Conservation (phyloP, 345 rosid genomes). For the Pugionium dolabratum region DNA sequence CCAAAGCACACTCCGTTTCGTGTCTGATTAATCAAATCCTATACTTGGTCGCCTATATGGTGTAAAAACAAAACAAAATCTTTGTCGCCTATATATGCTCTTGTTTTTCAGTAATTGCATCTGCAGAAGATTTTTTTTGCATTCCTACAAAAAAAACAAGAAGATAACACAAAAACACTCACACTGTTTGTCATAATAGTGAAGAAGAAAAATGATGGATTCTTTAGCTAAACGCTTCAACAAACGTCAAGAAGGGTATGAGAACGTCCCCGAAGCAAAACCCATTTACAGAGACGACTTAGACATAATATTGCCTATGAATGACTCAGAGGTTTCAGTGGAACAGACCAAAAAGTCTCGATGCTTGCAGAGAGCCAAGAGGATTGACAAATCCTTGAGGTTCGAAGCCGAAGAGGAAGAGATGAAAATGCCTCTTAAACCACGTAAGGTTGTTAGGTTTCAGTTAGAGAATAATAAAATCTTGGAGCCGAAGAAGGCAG, state of each 20-base stretch:
- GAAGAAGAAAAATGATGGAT: slow-evolving; percentile 28
- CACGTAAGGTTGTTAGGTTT: slow-evolving; percentile 43
- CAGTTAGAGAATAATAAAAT: slow-evolving; percentile 38
- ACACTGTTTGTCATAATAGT: neutral
- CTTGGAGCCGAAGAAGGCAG: slow-evolving; percentile 24
- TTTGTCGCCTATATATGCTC: slow-evolving; percentile 30
- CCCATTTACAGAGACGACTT: slow-evolving; percentile 31
- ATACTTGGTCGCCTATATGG: no score
- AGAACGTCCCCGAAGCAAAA: slow-evolving; percentile 24
- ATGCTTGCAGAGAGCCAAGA: slow-evolving; percentile 35
- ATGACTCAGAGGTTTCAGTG: slow-evolving; percentile 23
- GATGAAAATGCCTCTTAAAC: slow-evolving; percentile 24
- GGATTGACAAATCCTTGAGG: slow-evolving; percentile 31
- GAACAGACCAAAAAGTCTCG: slow-evolving; percentile 29
- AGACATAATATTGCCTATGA: slow-evolving; percentile 32
- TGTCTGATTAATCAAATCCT: neutral
- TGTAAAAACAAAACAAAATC: no score
- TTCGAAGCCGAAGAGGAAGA: slow-evolving; percentile 42
- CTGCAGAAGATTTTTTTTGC: no score
- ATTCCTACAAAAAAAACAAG: neutral
- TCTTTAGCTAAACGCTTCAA: slow-evolving; percentile 39
- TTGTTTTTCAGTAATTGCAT: neutral
- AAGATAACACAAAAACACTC: slow-evolving; percentile 10
- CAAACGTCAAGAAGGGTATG: slow-evolving; percentile 32
- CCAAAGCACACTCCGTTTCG: slow-evolving; percentile 32